Base-by-base conservation (phyloP, 2,329 filamentous ascomycete species). In the Monosporascus sp. region DNA sequence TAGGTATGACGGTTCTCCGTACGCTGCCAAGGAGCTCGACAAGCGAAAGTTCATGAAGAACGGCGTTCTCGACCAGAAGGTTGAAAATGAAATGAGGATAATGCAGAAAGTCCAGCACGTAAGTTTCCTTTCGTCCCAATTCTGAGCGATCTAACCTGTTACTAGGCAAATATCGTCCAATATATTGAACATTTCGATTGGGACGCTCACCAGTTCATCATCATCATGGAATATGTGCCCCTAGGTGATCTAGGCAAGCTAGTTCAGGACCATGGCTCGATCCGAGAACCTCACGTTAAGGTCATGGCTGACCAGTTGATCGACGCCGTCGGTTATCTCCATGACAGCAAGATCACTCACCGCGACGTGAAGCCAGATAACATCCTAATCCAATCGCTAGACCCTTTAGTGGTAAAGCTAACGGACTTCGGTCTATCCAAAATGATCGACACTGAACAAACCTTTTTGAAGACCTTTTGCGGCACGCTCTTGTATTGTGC, bases 341-440 rank as follows among this genome's bases (percentile, higher is more conserved):
- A 99, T 69, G 77, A 79, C 51, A 87, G 88, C 63, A 91, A 88
- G 65, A 97, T 99, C 62, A 97, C 93, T 0, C 94, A 99, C 72
- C 88, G 94, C n/a, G 94, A 99, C 70, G 91, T 99, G 66, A 99
- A 99, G 68, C 94, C 94, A 0, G 94, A 99, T 75, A 99, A 99
- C 65, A 97, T 99, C 56, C 78, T 99, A 41, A 89, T 97, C 60
- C 78, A 85, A 11, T 86, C 84, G 1, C 68, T 83, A 9, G 76
- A 86, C 6, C 91, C 92, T 0, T 82, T 96, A 48, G 78, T 82
- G 16, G 87, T 97, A 62, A 97, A 99, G 71, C 77, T 99, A 16
- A 96, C 94, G 0, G 94, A 99, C 68, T 99, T 99, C 74, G 94
- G 94, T 3, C 74, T 99, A 5, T 97, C 94, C 2, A 99, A 99